Evolutionary conservation across 1,139 yeast genomes (phyloP).

Genomic region (Saccharomycopsis phalli): DNA sequence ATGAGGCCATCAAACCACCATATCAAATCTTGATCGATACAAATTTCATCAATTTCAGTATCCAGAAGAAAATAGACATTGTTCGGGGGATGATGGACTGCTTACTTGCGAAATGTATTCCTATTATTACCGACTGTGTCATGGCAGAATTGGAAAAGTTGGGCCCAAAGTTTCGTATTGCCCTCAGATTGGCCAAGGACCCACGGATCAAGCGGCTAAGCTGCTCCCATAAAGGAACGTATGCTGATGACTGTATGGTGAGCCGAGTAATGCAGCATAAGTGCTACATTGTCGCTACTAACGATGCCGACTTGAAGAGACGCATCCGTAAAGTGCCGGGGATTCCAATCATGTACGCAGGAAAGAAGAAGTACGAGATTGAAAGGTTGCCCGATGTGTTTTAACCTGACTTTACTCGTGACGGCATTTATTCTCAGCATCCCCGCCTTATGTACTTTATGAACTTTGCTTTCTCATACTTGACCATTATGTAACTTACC

Average conservation of each 20-base stretch:
- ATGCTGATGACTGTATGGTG: conserved; percentile 96
- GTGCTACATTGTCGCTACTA: conserved; percentile 94
- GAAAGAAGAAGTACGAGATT: conserved; percentile 82
- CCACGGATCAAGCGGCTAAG: conserved; percentile 82
- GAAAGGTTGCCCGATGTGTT: conserved; percentile 94
- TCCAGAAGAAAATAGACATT: conserved; percentile 87
- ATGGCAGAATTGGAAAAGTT: conserved; percentile 95
- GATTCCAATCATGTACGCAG: conserved; percentile 93
- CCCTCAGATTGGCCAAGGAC: conserved; percentile 84
- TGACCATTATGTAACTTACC: no score
- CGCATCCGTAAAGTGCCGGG: conserved; percentile 95
- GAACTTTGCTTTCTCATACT: no score
- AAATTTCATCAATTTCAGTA: conserved; percentile 90
- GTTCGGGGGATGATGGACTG: conserved; percentile 96
- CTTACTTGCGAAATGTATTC: conserved; percentile 88
- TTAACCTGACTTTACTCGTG: no score
- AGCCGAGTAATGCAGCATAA: conserved; percentile 91
- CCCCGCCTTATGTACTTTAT: no score
- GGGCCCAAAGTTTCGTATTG: conserved; percentile 91
- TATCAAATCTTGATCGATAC: conserved; percentile 94
- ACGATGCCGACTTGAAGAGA: conserved; percentile 95
- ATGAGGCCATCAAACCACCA: conserved; percentile 91
- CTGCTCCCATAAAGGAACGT: conserved; percentile 90
- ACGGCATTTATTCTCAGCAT: no score
- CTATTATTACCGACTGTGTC: conserved; percentile 93